Evolutionary conservation across 495 filamentous ascomycete species (phyloP).

Genomic region (Talaromyces liani): DNA sequence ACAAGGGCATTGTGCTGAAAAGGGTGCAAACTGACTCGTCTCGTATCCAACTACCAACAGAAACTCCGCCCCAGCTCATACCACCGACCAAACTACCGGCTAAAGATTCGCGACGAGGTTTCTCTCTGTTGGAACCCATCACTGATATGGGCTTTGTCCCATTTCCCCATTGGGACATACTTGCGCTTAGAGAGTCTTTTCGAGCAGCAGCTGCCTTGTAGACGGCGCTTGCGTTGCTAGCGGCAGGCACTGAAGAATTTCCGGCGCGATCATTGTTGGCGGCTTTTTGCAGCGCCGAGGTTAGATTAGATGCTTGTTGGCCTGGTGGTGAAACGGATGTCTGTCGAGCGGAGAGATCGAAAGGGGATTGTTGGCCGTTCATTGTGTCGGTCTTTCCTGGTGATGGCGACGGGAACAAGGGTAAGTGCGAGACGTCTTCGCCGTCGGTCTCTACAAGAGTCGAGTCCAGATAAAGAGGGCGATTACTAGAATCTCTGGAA

Average conservation of each 20-base stretch:
- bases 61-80: constrained; percentile 97
- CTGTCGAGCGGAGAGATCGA: constrained; percentile 59
- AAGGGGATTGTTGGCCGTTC: constrained; percentile 48
- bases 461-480: constrained; percentile 25
- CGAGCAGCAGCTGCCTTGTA: constrained; percentile 38
- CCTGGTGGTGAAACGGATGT: constrained; percentile 55
- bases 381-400: constrained; percentile 29
- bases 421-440: constrained; percentile 27
- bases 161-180: constrained; percentile 52
- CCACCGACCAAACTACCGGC: constrained; percentile 83
- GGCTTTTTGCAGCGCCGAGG: constrained; percentile 50
- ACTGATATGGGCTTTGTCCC: constrained; percentile 84
- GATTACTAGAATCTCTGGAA: constrained; percentile 17
- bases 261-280: constrained; percentile 24
- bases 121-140: constrained; percentile 65
- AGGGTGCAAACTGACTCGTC: constrained; percentile 57
- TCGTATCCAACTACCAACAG: constrained; percentile 91
- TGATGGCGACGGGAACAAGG: constrained; percentile 34
- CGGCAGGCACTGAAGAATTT: constrained; percentile 4
- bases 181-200: constrained; percentile 64
- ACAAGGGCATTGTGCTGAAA: neutral
- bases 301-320: constrained; percentile 55
- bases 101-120: constrained; percentile 72
- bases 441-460: constrained; percentile 26
- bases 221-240: constrained; percentile 27